These are phyloP conservation scores for Forsythia suspensa DNA, from an alignment of 257 asterid genomes.

Conservation along the genomic window DNA sequence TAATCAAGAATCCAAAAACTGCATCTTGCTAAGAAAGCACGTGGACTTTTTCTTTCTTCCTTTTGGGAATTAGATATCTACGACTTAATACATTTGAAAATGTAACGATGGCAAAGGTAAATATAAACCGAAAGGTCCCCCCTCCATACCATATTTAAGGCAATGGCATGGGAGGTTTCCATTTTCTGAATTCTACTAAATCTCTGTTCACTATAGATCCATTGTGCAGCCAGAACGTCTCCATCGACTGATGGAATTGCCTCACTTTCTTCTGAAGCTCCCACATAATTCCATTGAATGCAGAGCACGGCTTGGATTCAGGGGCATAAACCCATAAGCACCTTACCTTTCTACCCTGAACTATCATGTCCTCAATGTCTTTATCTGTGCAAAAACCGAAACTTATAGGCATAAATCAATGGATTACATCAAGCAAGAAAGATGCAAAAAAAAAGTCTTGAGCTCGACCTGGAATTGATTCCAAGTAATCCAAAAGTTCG, in stretches of 20 bases:
- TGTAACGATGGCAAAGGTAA: background rate
- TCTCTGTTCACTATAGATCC: slow-evolving; percentile 69
- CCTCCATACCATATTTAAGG: slow-evolving; percentile 40
- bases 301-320: slow-evolving; percentile 80
- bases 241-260: slow-evolving; percentile 83
- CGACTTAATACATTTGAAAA: background rate
- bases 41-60: no score
- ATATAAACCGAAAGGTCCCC: background rate
- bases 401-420: background rate
- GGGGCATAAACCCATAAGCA: slow-evolving; percentile 80
- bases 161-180: slow-evolving; percentile 78
- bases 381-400: slow-evolving; percentile 47
- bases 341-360: slow-evolving; percentile 68
- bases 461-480: slow-evolving; percentile 76
- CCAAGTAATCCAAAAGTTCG: slow-evolving; percentile 73
- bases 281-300: slow-evolving; percentile 76
- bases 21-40: no score
- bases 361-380: slow-evolving; percentile 71
- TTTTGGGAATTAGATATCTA: background rate
- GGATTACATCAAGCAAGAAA: background rate
- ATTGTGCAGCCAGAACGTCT: slow-evolving; percentile 94
- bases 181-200: slow-evolving; percentile 70
- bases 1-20: no score
- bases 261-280: slow-evolving; percentile 92
- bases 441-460: background rate